Evolutionary conservation across 2,329 filamentous ascomycete species (phyloP), one percentile per base, ranked within the genome.

Genomic region (Penicillium sp.): DNA sequence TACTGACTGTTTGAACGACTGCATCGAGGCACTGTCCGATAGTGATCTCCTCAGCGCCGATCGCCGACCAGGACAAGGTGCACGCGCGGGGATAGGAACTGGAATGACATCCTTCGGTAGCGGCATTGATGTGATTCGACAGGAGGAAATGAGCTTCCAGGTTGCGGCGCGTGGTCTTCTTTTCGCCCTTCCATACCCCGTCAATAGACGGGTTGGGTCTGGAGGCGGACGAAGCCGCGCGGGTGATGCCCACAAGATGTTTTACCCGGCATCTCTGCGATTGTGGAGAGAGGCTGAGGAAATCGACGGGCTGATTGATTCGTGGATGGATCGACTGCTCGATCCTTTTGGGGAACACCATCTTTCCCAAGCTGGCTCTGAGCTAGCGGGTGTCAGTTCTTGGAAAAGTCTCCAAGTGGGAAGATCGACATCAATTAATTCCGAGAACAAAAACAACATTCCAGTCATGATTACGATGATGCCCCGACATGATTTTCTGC

Each of bases 121-220:
- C 13, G 61, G 66, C 3, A 52, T 69, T 49, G 93, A 97, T 57
- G 81, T 87, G 13, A 76, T 97, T 9, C 86, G 92, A 7, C 93
- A 97, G 72, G 91, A 97, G 59, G 94, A 99, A 68, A 92, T 99
- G 69, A 87, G 89, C 23, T 97, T 97, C 61, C 90, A 99, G 61
- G 86, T 93, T 16, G 91, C 91, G 4, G 90, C 96, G 0, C 85
- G 92, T 11, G 94, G 94, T 0, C 75, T 97, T 46, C 74, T 97
- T 0, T 96, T 96, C 69, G 87, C 86, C 9, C 80, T 99, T 2
- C 94, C 94, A 1, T 84, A 84, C 63, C 93, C 93, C 0, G 94
- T 99, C 9, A 93, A 90, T 69, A 82, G 79, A 70, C 77, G 63
- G 67, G 71, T 65, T 62, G 76, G 67, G 65, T 73, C 67, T 64